phyloP scores from a whole-genome alignment of 2,329 filamentous ascomycete species.

The Paracoccidioides lutzii region DNA sequence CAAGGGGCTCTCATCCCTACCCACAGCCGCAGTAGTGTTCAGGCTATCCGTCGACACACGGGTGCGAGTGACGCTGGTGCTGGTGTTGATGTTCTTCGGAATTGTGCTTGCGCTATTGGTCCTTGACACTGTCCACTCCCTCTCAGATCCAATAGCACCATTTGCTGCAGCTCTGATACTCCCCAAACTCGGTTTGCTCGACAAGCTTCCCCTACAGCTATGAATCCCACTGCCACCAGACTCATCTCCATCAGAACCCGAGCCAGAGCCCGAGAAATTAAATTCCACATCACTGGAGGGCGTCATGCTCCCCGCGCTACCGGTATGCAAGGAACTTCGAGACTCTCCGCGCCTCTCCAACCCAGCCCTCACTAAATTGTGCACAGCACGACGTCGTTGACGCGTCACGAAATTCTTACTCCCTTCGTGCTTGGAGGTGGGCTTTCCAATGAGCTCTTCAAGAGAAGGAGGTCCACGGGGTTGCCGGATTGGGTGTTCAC shows the following conservation, averaged over 20 bases:
- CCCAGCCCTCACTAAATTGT: conserved; percentile 82
- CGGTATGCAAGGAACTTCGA: conserved; percentile 52
- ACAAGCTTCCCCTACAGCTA: conserved; percentile 44
- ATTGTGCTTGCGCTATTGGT: conserved; percentile 19
- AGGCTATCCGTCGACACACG: conserved; percentile 40
- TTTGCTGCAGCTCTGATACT: conserved; percentile 67
- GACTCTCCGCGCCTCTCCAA: conserved; percentile 66
- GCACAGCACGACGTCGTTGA: conserved; percentile 79
- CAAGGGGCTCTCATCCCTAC: conserved; percentile 46
- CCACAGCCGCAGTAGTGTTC: conserved; percentile 51
- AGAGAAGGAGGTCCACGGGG: conserved; percentile 82
- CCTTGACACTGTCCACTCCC: conserved; percentile 53
- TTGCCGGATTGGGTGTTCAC: conserved; percentile 87
- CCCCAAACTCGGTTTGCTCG: conserved; percentile 58
- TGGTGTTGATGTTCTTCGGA: not conserved
- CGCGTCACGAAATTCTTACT: conserved; percentile 95
- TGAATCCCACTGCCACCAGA: conserved; percentile 3
- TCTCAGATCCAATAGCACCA: conserved; percentile 77
- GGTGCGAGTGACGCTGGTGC: conserved; percentile 28
- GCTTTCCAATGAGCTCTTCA: conserved; percentile 80
- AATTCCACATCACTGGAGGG: conserved; percentile 73
- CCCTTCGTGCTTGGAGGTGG: conserved; percentile 83
- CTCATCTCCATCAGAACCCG: conserved; percentile 51
- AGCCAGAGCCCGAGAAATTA: conserved; percentile 42
- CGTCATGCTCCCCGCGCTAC: conserved; percentile 62